Evolutionary conservation across 805 yeast species (phyloP), one percentile per base, ranked within the genome.

Genomic region (Yueomyces sinensis): DNA sequence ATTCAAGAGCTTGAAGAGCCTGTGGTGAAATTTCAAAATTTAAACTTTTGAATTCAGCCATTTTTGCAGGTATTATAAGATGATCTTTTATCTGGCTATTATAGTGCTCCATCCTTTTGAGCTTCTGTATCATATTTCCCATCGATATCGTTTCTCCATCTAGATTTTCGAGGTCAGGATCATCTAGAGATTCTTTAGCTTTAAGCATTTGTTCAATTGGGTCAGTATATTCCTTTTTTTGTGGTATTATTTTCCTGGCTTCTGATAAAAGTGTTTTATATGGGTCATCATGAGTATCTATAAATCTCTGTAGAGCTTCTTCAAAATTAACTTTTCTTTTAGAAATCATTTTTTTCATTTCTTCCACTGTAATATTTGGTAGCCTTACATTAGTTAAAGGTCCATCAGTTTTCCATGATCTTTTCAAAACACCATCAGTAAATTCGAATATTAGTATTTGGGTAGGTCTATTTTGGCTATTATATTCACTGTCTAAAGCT

Each of bases 391-490:
- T 69, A 5, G 66, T 58, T 33, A 32, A 25, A 19, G 17, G 9
- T 13, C 20, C 27, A 9, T 51, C 62, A 42, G 49, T 61, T 29
- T 60, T 68, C 62, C 64, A 71, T 43, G 60, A 72, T 45, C 62
- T 69, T 46, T 61, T 43, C 46, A 68, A 49, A 38, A 66, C 63
- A 13, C 80, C 82, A 52, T 87, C 94, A 14, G 72, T 64, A 52
- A 87, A 82, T 42, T 80, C 87, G 49, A 87, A 80, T 1, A 82
- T 63, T 19, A 87, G 60, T 7, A 82, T 47, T 42, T 77, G 86
- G 16, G 66, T 62, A 0, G 63, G 52, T 4, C 46, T 50, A 13
- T 52, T 52, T 11, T 59, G 59, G 9, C 13, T 5, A 1, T 45
- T 47, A 5, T 45, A 49, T 13, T 53, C 57, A 13, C 41, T 47